Percentiles rank a stretch among this genome's conserved stretches.
Conservation (phyloP, 2,329 filamentous ascomycete genomes). For the Sporothrix brunneoviolacea region DNA sequence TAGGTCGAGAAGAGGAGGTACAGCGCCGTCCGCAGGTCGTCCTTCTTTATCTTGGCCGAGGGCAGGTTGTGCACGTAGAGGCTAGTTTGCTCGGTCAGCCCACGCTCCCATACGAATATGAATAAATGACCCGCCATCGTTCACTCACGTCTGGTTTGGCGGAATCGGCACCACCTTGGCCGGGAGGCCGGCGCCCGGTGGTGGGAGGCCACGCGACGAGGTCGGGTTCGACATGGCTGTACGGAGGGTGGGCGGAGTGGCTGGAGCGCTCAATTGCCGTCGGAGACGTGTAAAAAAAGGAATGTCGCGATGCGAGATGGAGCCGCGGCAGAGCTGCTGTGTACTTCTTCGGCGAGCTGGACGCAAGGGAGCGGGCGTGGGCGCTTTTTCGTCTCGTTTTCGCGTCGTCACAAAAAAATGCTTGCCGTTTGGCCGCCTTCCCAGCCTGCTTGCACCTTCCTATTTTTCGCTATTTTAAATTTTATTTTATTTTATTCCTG, state of each 20-base stretch:
- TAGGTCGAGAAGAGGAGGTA: constrained; percentile 95
- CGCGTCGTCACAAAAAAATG: constrained; percentile 3
- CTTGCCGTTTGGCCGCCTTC: constrained; percentile 2
- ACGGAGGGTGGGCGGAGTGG: background rate
- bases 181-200: constrained; percentile 24
- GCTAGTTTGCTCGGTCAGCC: constrained; percentile 36
- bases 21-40: constrained; percentile 75
- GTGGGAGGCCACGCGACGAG: constrained; percentile 24
- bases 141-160: constrained; percentile 70
- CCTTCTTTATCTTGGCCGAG: constrained; percentile 82
- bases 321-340: no score
- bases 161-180: constrained; percentile 46
- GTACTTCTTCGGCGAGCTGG: no score
- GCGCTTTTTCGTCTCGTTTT: background rate
- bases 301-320: background rate
- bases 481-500: constrained; percentile 1
- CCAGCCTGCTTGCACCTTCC: no score
- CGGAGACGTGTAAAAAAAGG: background rate
- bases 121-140: no score
- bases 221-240: constrained; percentile 27
- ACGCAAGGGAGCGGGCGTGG: background rate
- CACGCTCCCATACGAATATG: no score
- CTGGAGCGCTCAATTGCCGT: background rate
- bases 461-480: constrained; percentile 3
- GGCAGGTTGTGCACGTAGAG: constrained; percentile 84